Base-by-base conservation (phyloP, 2,329 filamentous ascomycete genomes). In the Eutypa lata region DNA sequence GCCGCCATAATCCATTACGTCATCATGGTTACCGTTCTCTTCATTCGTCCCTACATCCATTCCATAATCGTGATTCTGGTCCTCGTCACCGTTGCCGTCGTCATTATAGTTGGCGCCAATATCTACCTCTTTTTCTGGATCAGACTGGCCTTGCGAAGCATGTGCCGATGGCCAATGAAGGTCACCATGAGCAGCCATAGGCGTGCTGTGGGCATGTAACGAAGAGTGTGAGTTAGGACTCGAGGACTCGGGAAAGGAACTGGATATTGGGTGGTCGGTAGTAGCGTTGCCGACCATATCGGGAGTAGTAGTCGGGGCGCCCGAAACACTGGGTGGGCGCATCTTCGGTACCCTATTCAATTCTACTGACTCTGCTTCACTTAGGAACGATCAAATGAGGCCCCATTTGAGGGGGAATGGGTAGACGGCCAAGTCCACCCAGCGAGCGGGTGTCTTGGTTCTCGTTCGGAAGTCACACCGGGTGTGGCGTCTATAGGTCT, bases 21-120 rank as follows among this genome's bases (percentile, higher is more conserved):
- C 53, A 52, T 60, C 56, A 55, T 58, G 48, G 47, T 51, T 53
- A 37, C 46, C 18, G 22, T 53, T 47, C 35, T 49, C 50, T 22
- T 43, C 54, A 24, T 3, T 16, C 42, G 8, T n/a, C 10, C 22
- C 22, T n/a, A 19, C 22, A 26, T 45, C 42, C 4, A 38, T 38
- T 14, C 16, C 35, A 38, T 16, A 14, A 54, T 58, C 51, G 48
- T 52, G 52, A 33, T 48, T 13, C 26, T 53, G 48, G 43, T 48
- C 50, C 28, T 43, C 54, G 57, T 60, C 38, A 35, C 51, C 46
- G 48, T 22, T 22, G 48, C 50, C 46, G 51, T 42, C 21, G 31
- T 19, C 14, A 7, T 22, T 14, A 31, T 48, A 18, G 33, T 24
- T 22, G 19, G 8, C 14, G 14, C 42, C 42, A 45, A 10, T n/a